These are phyloP conservation scores for Paracamarosporium sp. DNA, from an alignment of 2,329 filamentous ascomycete genomes.

Conservation along the genomic window DNA sequence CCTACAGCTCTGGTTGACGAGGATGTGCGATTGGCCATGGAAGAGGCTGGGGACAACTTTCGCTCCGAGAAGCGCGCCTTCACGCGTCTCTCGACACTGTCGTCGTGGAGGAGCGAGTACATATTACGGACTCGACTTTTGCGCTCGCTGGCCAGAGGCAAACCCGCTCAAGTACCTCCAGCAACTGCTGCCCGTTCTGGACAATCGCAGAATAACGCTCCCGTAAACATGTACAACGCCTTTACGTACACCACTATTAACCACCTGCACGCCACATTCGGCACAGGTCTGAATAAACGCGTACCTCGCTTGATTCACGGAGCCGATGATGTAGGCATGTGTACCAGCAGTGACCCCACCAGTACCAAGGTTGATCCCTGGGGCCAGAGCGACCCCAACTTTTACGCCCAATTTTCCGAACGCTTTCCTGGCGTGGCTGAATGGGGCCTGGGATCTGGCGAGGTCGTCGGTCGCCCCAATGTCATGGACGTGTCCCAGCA, in stretches of 20 bases:
- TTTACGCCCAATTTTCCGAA: conserved; percentile 80
- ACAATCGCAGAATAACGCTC: conserved; percentile 70
- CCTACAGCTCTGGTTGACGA: conserved; percentile 62
- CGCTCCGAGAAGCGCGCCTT: conserved; percentile 81
- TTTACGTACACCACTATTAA: conserved; percentile 81
- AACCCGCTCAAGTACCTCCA: conserved; percentile 66
- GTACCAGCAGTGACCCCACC: conserved; percentile 81
- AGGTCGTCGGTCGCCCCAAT: conserved; percentile 78
- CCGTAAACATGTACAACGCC: conserved; percentile 85
- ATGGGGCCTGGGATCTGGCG: conserved; percentile 80
- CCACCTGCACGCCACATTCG: conserved; percentile 79
- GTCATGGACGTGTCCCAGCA: conserved; percentile 89
- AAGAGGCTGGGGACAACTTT: conserved; percentile 51
- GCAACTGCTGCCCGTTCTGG: conserved; percentile 60
- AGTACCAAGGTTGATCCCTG: conserved; percentile 79
- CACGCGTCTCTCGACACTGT: conserved; percentile 77
- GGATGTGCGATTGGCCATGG: conserved; percentile 53
- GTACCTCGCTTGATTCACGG: conserved; percentile 83
- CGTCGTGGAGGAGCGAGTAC: conserved; percentile 98
- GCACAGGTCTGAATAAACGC: conserved; percentile 70
- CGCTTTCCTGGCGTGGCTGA: conserved; percentile 74
- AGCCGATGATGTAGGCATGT: conserved; percentile 76
- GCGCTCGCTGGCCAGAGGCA: conserved; percentile 81
- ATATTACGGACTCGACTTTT: conserved; percentile 85
- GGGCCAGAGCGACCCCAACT: conserved; percentile 78